phyloP scores from a whole-genome alignment of 495 filamentous ascomycete genomes.

The Trichocladium antarcticum region DNA sequence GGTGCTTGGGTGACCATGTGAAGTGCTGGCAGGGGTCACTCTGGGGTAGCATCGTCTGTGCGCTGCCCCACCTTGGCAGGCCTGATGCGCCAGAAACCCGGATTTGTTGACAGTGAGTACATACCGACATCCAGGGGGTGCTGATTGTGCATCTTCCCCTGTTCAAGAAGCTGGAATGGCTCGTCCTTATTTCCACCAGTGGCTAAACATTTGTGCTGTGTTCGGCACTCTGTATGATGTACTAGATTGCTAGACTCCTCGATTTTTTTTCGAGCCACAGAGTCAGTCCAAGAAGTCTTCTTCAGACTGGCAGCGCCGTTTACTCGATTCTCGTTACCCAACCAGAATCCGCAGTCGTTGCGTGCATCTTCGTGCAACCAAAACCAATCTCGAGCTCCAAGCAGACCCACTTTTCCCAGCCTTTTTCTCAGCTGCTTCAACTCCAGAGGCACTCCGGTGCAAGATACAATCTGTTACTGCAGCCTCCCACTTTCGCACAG shows the following conservation, averaged over 20 bases:
- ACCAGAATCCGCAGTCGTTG: background rate
- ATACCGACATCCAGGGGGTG: too few species aligned
- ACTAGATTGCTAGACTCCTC: too few species aligned
- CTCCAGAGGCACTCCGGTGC: background rate
- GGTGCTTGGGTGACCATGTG: background rate
- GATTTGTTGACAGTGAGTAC: too few species aligned
- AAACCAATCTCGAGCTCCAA: background rate
- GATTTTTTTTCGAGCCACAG: too few species aligned
- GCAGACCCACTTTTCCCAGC: constrained; percentile 14
- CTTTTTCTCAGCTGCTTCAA: background rate
- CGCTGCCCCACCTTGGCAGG: background rate
- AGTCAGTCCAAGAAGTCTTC: too few species aligned
- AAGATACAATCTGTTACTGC: constrained; percentile 19
- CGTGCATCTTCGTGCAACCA: constrained; percentile 8
- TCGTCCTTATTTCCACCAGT: too few species aligned
- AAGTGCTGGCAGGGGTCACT: background rate
- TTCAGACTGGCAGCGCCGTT: too few species aligned
- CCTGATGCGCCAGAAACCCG: too few species aligned
- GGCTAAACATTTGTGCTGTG: too few species aligned
- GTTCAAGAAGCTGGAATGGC: too few species aligned
- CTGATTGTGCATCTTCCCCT: too few species aligned
- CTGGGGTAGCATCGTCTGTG: constrained; percentile 9
- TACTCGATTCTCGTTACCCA: background rate
- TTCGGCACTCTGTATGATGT: too few species aligned
- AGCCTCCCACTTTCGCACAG: background rate